Base-by-base conservation (phyloP, 257 asterid species). In the Solanum medicagineum region DNA sequence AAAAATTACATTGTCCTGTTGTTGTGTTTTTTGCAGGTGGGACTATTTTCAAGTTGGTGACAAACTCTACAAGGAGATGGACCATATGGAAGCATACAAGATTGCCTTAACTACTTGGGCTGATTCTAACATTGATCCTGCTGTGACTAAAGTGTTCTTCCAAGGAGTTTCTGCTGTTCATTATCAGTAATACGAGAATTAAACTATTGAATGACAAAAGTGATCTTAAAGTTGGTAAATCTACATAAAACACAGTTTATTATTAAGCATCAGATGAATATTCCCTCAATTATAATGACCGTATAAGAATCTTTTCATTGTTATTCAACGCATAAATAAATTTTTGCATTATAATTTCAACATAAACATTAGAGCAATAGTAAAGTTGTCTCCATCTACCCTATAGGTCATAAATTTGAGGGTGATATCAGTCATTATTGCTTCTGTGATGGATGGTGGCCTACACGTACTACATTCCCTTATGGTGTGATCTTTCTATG, bases 101-200 rank as follows among this genome's bases (percentile, higher is more conserved):
- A 91, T 55, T 70, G 98, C 95, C 42, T 85, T 94, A 79, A 93
- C 93, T 5, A 92, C 98, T 29, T 94, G 98, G 98, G 93, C 94
- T 1, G 97, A 92, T 86, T 87, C 95, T 74, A 91, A 93, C 83
- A 40, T 93, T 44, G 91, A 92, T 84, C 89, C 92, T 29, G 20
- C 73, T 70, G 86, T 85, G 85, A 91, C 93, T 16, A 53, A 36
- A 10, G 97, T 94, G 29, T 92, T 94, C 51, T 95, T 90, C 81
- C 98, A 93, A 66, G 98, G 98, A 83, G 90, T 94, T 49, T 94
- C 98, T 26, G 83, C 95, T 0, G 84, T 85, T 10, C 98, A 95
- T 86, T 89, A 89, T 84, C 85, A 55, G 97, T 94, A 91, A 92
- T 63, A 63, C 42, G 40, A 63, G 70, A 26, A 24, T 63, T 63